Evolutionary conservation across 1,284 basidiomycete species (phyloP).

Genomic region (Trichosporon inkin): DNA sequence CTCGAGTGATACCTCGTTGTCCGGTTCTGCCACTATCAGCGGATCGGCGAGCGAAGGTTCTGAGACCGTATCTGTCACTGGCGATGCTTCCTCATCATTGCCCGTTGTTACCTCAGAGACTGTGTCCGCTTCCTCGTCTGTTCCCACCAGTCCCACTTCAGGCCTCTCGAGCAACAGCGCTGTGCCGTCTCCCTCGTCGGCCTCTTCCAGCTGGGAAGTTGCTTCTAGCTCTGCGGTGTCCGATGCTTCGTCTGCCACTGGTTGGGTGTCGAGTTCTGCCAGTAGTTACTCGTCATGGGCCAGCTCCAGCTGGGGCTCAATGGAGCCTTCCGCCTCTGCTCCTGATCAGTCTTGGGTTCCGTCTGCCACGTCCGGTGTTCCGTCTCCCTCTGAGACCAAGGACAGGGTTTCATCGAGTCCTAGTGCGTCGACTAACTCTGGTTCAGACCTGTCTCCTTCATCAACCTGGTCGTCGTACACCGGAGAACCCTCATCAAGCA

Average conservation of each 20-base stretch:
- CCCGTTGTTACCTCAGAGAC: background rate
- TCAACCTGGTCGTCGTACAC: background rate
- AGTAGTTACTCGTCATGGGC: background rate
- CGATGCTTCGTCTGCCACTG: conserved; percentile 4
- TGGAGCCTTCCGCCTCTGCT: background rate
- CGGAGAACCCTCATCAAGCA: background rate
- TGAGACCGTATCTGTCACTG: conserved; percentile 6
- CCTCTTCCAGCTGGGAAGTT: conserved; percentile 43
- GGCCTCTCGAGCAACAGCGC: background rate
- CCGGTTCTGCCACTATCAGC: background rate
- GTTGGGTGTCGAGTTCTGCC: background rate
- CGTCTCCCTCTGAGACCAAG: background rate
- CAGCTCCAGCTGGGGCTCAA: background rate
- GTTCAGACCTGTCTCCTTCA: too few species aligned
- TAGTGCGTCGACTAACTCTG: too few species aligned
- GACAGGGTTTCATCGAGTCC: too few species aligned
- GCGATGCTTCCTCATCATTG: background rate
- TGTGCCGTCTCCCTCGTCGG: conserved; percentile 36
- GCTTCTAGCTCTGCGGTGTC: conserved; percentile 41
- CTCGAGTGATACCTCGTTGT: conserved; percentile 3
- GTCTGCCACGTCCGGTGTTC: background rate
- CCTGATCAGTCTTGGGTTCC: background rate
- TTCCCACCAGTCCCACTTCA: too few species aligned
- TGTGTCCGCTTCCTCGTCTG: too few species aligned
- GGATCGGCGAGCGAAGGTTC: background rate